Evolutionary conservation across 257 asterid genomes (phyloP).

Genomic region (Nicotiana paniculata): DNA sequence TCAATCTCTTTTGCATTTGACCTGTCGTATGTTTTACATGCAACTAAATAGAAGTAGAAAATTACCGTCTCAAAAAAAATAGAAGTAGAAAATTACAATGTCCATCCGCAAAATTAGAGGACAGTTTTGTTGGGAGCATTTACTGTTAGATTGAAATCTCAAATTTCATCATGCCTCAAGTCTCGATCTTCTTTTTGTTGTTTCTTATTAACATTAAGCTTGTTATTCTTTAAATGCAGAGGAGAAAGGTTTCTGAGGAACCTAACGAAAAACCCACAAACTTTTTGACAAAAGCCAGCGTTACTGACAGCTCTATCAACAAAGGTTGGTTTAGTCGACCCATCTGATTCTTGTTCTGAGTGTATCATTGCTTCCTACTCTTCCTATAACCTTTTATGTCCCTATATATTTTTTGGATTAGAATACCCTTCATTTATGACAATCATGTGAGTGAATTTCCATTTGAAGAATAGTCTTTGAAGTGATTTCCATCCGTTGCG

Average conservation of each 20-base stretch:
- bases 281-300: conserved; percentile 23
- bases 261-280: conserved; percentile 35
- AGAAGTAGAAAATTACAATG: background rate
- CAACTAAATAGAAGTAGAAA: background rate
- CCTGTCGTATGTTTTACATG: background rate
- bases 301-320: conserved; percentile 20
- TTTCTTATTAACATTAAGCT: background rate
- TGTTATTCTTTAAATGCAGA: conserved; percentile 29
- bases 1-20: background rate
- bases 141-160: background rate
- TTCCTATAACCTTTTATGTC: background rate
- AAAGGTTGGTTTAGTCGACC: conserved; percentile 28
- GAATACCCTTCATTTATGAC: background rate
- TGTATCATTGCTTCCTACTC: background rate
- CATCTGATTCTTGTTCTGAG: background rate
- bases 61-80: no score
- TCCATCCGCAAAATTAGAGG: background rate
- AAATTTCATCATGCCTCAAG: background rate
- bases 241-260: conserved; percentile 30
- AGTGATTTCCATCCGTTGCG: background rate
- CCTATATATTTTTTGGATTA: background rate
- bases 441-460: background rate
- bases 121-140: background rate
- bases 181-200: background rate
- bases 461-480: background rate